phyloP scores from a whole-genome alignment of 495 filamentous ascomycete genomes.

The Haplographium delicatum region DNA sequence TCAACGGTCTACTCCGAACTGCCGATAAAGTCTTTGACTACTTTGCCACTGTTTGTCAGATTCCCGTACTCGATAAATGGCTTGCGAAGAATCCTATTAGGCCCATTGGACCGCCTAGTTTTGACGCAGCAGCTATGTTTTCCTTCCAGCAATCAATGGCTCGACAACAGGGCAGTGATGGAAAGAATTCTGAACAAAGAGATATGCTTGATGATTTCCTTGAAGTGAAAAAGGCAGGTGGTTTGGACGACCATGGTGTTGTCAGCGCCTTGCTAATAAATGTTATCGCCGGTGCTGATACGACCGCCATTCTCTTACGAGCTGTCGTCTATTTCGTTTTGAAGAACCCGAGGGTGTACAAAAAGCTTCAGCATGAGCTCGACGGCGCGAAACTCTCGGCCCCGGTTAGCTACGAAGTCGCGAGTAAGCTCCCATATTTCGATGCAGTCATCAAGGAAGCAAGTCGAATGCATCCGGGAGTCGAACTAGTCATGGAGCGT shows the following conservation, averaged over 20 bases:
- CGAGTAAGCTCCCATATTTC: slow-evolving; percentile 47
- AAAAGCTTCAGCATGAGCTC: slow-evolving; percentile 13
- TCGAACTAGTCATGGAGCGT: slow-evolving; percentile 58
- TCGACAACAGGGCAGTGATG: background rate
- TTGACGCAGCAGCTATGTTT: no score
- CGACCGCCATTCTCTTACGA: slow-evolving; percentile 44
- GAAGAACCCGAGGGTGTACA: slow-evolving; percentile 37
- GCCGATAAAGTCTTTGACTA: slow-evolving; percentile 40
- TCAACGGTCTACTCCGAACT: slow-evolving; percentile 33
- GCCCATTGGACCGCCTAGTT: background rate
- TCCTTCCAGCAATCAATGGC: no score
- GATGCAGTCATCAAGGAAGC: slow-evolving; percentile 66
- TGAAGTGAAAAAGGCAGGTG: slow-evolving; percentile 26
- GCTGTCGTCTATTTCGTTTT: slow-evolving; percentile 47
- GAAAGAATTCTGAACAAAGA: slow-evolving; percentile 2
- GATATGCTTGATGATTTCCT: slow-evolving; percentile 31
- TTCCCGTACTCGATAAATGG: slow-evolving; percentile 43
- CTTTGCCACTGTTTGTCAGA: slow-evolving; percentile 29
- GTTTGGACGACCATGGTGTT: slow-evolving; percentile 23
- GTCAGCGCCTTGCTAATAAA: slow-evolving; percentile 28
- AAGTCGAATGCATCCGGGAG: slow-evolving; percentile 59
- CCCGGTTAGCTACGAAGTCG: slow-evolving; percentile 18
- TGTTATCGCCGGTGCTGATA: slow-evolving; percentile 46
- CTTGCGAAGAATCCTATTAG: slow-evolving; percentile 45
- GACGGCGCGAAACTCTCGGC: slow-evolving; percentile 34